Evolutionary conservation across 768 basidiomycete genomes (phyloP).

Genomic region (Saitozyma podzolica): DNA sequence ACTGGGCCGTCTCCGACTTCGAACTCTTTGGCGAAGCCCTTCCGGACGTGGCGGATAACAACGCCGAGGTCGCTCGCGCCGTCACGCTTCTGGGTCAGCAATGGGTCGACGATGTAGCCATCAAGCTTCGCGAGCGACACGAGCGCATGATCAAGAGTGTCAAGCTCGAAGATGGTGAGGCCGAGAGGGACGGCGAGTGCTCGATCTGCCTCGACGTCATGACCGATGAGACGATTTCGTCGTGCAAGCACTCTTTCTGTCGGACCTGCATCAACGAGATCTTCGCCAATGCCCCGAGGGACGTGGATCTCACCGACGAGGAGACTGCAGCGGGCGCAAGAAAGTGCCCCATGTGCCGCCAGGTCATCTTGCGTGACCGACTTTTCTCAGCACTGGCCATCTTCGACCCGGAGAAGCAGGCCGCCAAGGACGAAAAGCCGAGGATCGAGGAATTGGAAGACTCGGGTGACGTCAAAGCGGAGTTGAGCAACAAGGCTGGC

Average conservation of each 20-base stretch:
- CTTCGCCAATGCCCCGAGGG: conserved; percentile 54
- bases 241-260: conserved; percentile 67
- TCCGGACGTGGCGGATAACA: conserved; percentile 22
- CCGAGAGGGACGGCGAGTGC: conserved; percentile 57
- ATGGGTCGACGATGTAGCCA: conserved; percentile 32
- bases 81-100: conserved; percentile 20
- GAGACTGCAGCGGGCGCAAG: conserved; percentile 35
- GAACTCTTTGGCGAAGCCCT: conserved; percentile 24
- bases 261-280: conserved; percentile 60
- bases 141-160: conserved; percentile 3
- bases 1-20: conserved; percentile 35
- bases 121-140: conserved; percentile 28
- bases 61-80: conserved; percentile 13
- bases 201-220: conserved; percentile 67
- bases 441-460: conserved; percentile 46
- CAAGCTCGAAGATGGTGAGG: conserved; percentile 57
- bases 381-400: conserved; percentile 65
- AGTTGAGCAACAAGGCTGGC: conserved; percentile 34
- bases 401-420: conserved; percentile 59
- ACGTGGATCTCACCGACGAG: conserved; percentile 52
- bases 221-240: conserved; percentile 61
- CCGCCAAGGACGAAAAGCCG: conserved; percentile 17
- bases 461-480: background rate
- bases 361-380: conserved; percentile 56
- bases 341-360: conserved; percentile 66